Evolutionary conservation across 495 filamentous ascomycete species (phyloP), one percentile per base, ranked within the genome.

Genomic region (Aspergillus incahuasiensis): DNA sequence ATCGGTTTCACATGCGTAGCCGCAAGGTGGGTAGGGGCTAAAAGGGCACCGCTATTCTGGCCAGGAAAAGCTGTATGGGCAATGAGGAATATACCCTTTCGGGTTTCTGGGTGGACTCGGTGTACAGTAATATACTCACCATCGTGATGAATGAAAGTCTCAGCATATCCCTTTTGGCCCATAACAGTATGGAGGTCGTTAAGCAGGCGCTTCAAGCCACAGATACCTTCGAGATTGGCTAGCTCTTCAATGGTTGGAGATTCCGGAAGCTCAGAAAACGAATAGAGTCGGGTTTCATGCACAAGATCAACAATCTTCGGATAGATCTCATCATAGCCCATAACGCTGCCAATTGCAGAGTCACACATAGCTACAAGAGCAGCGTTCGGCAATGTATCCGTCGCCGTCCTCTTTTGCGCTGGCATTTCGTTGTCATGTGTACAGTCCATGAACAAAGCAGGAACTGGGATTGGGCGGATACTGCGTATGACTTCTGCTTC

Each of bases 281-380:
- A 74, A 66, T 99, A 99, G 3, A 85, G 72, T 41, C 95, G 80
- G 16, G 81, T 92, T 63, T 99, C 95, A 41, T 84, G 77, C 13
- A 99, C 95, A 19, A 99, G 81, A 61, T 99, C 90, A 19, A 97
- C 82, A 46, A 96, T 75, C 52, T 86, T 85, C 4, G 95, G 95
- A 63, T 99, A 99, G 52, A 97, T 80, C 67, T 99, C 95, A 64
- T 99, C 95, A 63, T 95, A 97, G n/a, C 95, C 95, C 86, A 97
- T 94, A 16, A 97, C 95, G 63, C 92, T 96, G 28, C 95, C 95
- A 25, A 86, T 90, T 1, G 91, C 89, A 58, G 88, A 95, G 21
- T 91, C 84, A 69, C 95, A 99, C 91, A 99, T 96, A 50, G 83
- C 84, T 19, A 97, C 92, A 11, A 99, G 78, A 16, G 95, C 95